phyloP scores from a whole-genome alignment of 1,284 basidiomycete genomes.

The Cutaneotrichosporon dermatis region DNA sequence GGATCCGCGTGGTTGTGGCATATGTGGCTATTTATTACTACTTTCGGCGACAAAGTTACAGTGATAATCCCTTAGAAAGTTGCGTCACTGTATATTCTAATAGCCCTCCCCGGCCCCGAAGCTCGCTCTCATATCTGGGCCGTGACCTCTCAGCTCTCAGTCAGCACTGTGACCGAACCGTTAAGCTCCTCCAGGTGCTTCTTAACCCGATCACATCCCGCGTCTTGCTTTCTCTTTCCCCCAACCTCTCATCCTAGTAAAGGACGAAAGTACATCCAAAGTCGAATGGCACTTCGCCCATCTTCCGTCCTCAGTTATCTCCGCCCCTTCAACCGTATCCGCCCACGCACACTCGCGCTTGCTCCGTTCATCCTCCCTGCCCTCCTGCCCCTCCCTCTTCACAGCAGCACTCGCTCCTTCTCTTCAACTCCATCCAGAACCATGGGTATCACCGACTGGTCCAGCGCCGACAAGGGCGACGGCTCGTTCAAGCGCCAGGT shows the following conservation, averaged over 20 bases:
- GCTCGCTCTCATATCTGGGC: no score
- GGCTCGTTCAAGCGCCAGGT: slow-evolving; percentile 76
- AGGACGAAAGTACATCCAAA: not conserved
- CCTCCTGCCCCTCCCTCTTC: not conserved
- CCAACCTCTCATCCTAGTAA: not conserved
- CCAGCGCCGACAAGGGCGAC: slow-evolving; percentile 50
- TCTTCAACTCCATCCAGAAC: slow-evolving; percentile 3
- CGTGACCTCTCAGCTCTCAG: not conserved
- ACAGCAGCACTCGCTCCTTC: slow-evolving; percentile 1
- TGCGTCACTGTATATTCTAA: not conserved
- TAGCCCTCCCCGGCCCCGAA: no score
- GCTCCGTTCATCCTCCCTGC: not conserved
- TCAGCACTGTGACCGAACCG: not conserved
- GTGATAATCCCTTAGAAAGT: no score
- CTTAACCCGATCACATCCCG: no score
- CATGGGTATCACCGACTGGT: slow-evolving; percentile 61
- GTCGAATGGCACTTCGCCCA: slow-evolving; percentile 2
- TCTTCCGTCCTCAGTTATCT: not conserved
- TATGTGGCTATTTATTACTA: no score
- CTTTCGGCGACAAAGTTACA: no score
- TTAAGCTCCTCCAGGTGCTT: not conserved
- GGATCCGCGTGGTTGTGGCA: no score
- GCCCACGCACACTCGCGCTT: slow-evolving; percentile 1
- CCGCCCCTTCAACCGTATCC: not conserved
- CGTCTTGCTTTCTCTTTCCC: not conserved